Evolutionary conservation across 768 basidiomycete species (phyloP), one percentile per base, ranked within the genome.

Genomic region (Boletus tylopilopsis): DNA sequence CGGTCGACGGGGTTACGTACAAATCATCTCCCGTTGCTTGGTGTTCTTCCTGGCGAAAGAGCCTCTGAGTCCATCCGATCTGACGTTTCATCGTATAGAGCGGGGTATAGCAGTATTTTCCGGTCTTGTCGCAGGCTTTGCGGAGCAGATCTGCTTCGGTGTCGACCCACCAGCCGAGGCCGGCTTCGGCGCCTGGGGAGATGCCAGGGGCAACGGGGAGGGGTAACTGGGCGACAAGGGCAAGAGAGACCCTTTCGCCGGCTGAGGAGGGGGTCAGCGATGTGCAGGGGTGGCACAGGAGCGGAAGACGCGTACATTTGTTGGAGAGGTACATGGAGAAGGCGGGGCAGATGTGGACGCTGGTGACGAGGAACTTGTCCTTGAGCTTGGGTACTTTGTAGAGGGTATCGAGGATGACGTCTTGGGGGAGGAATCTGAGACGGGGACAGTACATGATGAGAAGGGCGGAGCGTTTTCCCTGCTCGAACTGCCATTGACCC

Each of bases 331-430:
- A 73, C 61, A 70, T 61, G 41, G 60, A 63, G 22, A 56, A 63
- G 1, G 71, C 72, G 11, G 68, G 69, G 41, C 68, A 73, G 5
- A 52, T 11, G 43, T 71, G 51, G 0, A 57, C 27, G 46, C 52
- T 59, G 0, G 72, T 72, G 45, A 72, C 71, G 44, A 72, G 58
- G 42, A 43, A 61, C 47, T 61, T 72, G 60, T 62, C 56, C 6
- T 42, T 52, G n/a, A 72, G 61, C 5, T 15, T 43, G 0, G 55
- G 61, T 0, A 68, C 49, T 5, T 47, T 42, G 24, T 62, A 58
- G 30, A 73, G 56, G 0, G 39, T 38, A 0, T 59, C 53, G 33
- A 72, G 60, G 36, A 68, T 32, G 39, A 57, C 58, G 9, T 56
- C 38, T 1, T 2, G 37, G 0, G 67, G 65, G 36, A 67, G 37